A percentile compares a stretch with the other conserved stretches of the same genome.
These are phyloP conservation scores for Boletus rubroflammeus DNA, from an alignment of 768 basidiomycete species.

Conservation along the genomic window DNA sequence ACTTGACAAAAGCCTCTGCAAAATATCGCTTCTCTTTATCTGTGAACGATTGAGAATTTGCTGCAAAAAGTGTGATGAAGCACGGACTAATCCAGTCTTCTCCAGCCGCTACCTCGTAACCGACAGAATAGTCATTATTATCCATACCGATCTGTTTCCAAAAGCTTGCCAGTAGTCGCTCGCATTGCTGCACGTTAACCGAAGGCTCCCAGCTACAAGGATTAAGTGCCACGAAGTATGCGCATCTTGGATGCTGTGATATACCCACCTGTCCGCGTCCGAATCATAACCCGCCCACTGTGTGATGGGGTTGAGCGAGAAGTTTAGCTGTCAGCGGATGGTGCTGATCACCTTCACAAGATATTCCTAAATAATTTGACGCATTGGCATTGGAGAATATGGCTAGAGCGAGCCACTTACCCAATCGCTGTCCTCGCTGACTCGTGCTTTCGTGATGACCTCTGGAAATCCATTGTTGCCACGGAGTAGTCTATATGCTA, in stretches of 20 bases:
- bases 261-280: constrained; percentile 50
- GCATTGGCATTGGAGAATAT: background rate
- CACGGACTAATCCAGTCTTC: constrained; percentile 57
- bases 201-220: constrained; percentile 64
- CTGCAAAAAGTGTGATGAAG: background rate
- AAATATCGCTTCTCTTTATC: constrained; percentile 41
- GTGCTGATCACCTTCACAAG: constrained; percentile 53
- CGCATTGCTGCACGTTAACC: constrained; percentile 53
- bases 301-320: constrained; percentile 3
- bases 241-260: background rate
- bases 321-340: background rate
- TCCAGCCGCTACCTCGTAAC: constrained; percentile 41
- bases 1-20: constrained; percentile 25
- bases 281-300: constrained; percentile 69
- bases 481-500: background rate
- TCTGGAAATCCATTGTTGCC: constrained; percentile 35
- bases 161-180: constrained; percentile 59
- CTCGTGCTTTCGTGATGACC: constrained; percentile 58
- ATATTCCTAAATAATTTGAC: constrained; percentile 48
- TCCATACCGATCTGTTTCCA: constrained; percentile 60
- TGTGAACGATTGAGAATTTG: constrained; percentile 13
- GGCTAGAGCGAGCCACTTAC: constrained; percentile 32
- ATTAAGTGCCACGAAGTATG: background rate
- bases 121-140: constrained; percentile 49
- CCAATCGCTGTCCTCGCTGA: constrained; percentile 48